phyloP scores from a whole-genome alignment of 1,284 basidiomycete species.

The Retiboletus flavoniger region DNA sequence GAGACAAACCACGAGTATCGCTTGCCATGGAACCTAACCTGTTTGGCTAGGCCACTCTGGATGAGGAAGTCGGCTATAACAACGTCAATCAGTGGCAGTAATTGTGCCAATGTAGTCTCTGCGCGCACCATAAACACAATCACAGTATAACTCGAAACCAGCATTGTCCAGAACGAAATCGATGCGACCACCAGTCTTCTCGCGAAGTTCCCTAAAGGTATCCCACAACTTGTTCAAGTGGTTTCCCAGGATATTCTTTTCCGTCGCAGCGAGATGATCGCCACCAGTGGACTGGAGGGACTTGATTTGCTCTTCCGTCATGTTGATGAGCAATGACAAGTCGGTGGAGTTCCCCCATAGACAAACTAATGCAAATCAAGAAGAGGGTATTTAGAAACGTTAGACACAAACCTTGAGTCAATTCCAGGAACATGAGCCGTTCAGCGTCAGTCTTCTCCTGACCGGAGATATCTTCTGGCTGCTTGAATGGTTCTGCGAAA shows the following conservation, averaged over 20 bases:
- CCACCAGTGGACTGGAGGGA: constrained; percentile 96
- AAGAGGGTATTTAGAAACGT: background rate
- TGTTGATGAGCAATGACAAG: constrained; percentile 93
- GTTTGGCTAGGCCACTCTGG: constrained; percentile 83
- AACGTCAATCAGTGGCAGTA: constrained; percentile 8
- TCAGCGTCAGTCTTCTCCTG: constrained; percentile 73
- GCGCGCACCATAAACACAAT: constrained; percentile 85
- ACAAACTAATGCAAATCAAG: constrained; percentile 60
- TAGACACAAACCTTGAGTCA: constrained; percentile 71
- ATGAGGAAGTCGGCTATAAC: constrained; percentile 80
- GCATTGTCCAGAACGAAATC: constrained; percentile 91
- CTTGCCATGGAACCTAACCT: constrained; percentile 93
- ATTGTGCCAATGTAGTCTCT: background rate
- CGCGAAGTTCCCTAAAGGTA: constrained; percentile 67
- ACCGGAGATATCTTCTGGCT: constrained; percentile 53
- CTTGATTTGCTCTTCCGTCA: constrained; percentile 99
- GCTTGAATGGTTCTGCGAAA: constrained; percentile 83
- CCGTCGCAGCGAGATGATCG: constrained; percentile 91
- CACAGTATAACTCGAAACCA: constrained; percentile 96
- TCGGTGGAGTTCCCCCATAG: constrained; percentile 98
- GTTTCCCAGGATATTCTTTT: constrained; percentile 94
- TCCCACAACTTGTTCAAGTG: constrained; percentile 83
- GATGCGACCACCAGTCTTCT: constrained; percentile 76
- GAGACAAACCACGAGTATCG: constrained; percentile 92
- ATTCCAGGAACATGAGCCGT: constrained; percentile 89